These are phyloP conservation scores for Miamiensis avidus DNA, from an alignment of 169 alveolate genomes.

Conservation along the genomic window DNA sequence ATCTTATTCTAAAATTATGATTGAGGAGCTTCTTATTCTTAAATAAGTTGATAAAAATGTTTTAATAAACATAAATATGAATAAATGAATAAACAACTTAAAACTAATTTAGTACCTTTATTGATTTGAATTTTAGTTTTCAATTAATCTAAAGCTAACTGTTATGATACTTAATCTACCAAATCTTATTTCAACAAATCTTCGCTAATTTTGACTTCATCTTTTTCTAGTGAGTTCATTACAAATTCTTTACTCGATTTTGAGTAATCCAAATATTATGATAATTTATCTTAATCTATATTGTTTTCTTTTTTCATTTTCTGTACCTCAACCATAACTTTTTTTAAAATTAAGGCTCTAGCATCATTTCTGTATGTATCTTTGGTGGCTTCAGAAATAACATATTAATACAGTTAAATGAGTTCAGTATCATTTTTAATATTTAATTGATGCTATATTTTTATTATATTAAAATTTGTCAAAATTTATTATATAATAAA, in stretches of 20 bases:
- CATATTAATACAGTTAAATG: conserved; percentile 5
- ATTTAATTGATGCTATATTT: conserved; percentile 1
- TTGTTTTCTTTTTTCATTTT: neutral
- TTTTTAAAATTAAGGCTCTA: conserved; percentile 5
- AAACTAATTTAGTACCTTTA: neutral
- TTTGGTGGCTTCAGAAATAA: conserved; percentile 13
- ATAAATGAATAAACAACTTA: too few species aligned
- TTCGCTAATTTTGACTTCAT: neutral
- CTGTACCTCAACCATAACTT: conserved; percentile 9
- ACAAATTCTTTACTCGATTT: conserved; percentile 14
- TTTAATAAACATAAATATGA: too few species aligned
- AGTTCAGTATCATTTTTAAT: conserved; percentile 14
- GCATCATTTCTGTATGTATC: conserved; percentile 24
- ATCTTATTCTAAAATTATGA: neutral
- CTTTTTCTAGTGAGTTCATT: neutral
- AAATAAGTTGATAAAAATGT: too few species aligned
- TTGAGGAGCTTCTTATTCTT: neutral
- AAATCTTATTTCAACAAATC: neutral
- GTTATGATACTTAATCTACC: neutral
- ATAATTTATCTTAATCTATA: neutral
- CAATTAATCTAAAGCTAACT: neutral
- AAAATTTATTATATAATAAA: too few species aligned
- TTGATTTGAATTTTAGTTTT: conserved; percentile 11
- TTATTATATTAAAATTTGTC: neutral
- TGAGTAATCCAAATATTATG: conserved; percentile 2